Evolutionary conservation across 345 rosid species (phyloP), one percentile per base, ranked within the genome.

Genomic region (Garcia nutans): DNA sequence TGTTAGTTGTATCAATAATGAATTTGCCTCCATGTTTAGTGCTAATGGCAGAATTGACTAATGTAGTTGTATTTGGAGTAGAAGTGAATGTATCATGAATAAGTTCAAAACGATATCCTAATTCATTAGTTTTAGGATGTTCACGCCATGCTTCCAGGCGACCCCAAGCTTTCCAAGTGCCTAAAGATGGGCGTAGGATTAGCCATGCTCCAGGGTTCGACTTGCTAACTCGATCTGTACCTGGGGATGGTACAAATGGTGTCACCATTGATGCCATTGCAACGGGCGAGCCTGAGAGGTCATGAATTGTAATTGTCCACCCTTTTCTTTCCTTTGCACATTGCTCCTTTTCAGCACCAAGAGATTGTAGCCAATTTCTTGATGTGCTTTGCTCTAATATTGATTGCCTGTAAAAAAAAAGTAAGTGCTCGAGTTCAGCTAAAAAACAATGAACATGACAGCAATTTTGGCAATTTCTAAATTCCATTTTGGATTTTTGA

Each of bases 191-290:
- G n/a, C 90, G 88, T 66, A 96, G 91, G 68, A 96, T 93, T 1
- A 93, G 87, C 99, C 99, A 96, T 5, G 98, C 98, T 0, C 98
- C 99, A 0, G 99, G 98, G 72, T 93, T 96, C 6, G 97, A 89
- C 33, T 86, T 86, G 54, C 90, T 89, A 31, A 96, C 99, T 1
- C 91, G 86, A 74, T 96, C 89, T 0, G 96, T 86, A 11, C 98
- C 97, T 0, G 97, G 94, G 15, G 98, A 93, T 3, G 93, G 99
- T 1, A 93, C 98, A 33, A 91, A 96, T 2, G 99, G 99, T 23
- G 99, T 96, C 41, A 93, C 98, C 99, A 96, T 96, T 3, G 98
- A 93, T 2, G 99, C 98, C 87, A 90, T 94, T 2, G 99, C 99
- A 0, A 93, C 99, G 0, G 99, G 99, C 2, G 98, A 96, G 0